Evolutionary conservation across 169 alveolate genomes (phyloP).

Genomic region (Theileria orientalis): DNA sequence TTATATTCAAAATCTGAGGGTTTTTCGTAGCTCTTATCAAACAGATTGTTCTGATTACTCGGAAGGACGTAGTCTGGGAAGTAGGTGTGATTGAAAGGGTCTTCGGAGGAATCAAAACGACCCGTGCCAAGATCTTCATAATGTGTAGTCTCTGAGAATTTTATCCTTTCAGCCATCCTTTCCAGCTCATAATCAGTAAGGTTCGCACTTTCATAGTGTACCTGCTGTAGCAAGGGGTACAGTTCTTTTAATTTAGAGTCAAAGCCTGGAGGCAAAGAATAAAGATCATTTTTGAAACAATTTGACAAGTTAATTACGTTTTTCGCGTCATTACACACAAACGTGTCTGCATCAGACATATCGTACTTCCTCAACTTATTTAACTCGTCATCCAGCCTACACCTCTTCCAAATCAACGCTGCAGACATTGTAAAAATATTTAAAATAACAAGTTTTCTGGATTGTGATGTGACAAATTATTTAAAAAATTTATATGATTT

Average conservation of each 20-base stretch:
- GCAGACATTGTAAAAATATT: conserved; percentile 32
- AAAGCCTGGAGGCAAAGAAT: conserved; percentile 32
- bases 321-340: conserved; percentile 23
- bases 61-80: not conserved
- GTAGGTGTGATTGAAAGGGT: not conserved
- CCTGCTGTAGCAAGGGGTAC: conserved; percentile 41
- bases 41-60: not conserved
- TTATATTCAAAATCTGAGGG: not conserved
- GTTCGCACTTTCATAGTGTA: conserved; percentile 32
- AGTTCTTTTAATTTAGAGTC: conserved; percentile 26
- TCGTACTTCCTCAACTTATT: conserved; percentile 15
- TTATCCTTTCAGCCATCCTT: conserved; percentile 34
- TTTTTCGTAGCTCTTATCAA: not conserved
- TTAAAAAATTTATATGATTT: not conserved
- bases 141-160: not conserved
- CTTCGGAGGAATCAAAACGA: not conserved
- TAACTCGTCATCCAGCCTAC: conserved; percentile 40
- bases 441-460: not conserved
- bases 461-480: not conserved
- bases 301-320: conserved; percentile 36
- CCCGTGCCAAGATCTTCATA: not conserved
- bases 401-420: conserved; percentile 34
- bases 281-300: conserved; percentile 33
- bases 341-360: not conserved
- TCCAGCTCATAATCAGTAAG: conserved; percentile 34